phyloP scores from a whole-genome alignment of 805 yeast species.

The Wickerhamiella australiensis region DNA sequence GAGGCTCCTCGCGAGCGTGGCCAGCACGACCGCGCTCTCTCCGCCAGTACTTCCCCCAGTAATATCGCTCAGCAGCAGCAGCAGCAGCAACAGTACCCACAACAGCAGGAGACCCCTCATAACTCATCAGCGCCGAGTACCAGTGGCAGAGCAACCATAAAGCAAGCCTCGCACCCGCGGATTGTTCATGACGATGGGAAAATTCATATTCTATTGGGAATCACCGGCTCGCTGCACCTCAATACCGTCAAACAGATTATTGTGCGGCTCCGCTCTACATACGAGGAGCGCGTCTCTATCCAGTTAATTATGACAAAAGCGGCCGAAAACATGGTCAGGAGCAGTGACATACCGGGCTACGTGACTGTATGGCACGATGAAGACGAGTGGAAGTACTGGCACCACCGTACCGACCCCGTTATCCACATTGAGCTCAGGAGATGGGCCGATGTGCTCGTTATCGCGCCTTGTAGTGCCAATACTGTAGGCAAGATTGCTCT shows the following conservation, averaged over 20 bases:
- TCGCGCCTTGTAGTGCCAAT: slow-evolving; percentile 93
- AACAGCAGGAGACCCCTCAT: neutral
- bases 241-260: slow-evolving; percentile 68
- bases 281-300: slow-evolving; percentile 66
- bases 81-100: neutral
- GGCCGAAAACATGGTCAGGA: slow-evolving; percentile 65
- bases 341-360: slow-evolving; percentile 47
- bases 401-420: slow-evolving; percentile 73
- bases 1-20: slow-evolving; percentile 13
- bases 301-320: slow-evolving; percentile 78
- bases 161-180: slow-evolving; percentile 40
- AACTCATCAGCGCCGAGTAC: neutral
- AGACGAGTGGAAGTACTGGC: slow-evolving; percentile 93
- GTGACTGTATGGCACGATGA: slow-evolving; percentile 84
- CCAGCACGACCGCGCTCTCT: slow-evolving; percentile 3
- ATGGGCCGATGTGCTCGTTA: slow-evolving; percentile 89
- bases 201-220: slow-evolving; percentile 72
- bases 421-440: slow-evolving; percentile 87
- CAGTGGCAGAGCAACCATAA: slow-evolving; percentile 17
- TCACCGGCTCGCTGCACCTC: slow-evolving; percentile 81
- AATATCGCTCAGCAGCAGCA: neutral
- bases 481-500: slow-evolving; percentile 78
- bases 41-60: neutral
- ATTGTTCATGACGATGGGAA: slow-evolving; percentile 74
- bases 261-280: slow-evolving; percentile 67